Evolutionary conservation across 1,284 basidiomycete species (phyloP), one percentile per base, ranked within the genome.

Genomic region (Malassezia yamatoensis): DNA sequence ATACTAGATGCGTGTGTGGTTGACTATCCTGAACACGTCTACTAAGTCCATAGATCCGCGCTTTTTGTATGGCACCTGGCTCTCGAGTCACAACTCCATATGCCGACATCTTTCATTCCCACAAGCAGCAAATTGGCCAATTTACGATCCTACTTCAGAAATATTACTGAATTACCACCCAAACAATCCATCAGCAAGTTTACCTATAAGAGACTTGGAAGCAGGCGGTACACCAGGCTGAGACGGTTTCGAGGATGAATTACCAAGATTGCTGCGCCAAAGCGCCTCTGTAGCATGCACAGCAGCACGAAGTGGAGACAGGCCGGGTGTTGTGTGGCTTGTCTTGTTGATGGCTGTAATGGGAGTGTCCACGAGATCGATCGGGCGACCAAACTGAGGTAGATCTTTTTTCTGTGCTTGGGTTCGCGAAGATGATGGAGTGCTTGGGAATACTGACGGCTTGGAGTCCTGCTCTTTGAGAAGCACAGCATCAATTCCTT

Each of bases 181-280:
- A 56, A 68, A 68, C 38, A 68, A 62, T 29, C 65, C 63, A n/a
- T 68, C 66, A 2, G 66, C 64, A 37, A 68, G 57, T 34, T 63
- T 58, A 21, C 65, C 63, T 6, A 66, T 48, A 53, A 59, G 15
- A 3, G 33, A 21, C 29, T 46, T n/a, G 20, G 49, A 41, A 38
- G 32, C 18, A 43, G 7, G 47, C 24, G 18, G 51, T 50, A 21
- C 51, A 40, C 48, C 57, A 52, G 29, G 51, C 34, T 34, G 54
- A 55, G 16, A n/a, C n/a, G 5, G 41, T 11, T 51, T 12, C 15
- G 42, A 9, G 24, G 42, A 16, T 6, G 40, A n/a, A 12, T 53
- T 51, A 12, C 48, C 42, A 1, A 53, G 45, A 34, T 59, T 51
- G 1, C 55, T 58, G 12, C 53, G 58, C 49, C 62, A 66, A 0